phyloP scores from a whole-genome alignment of 306 rosid genomes.

The Pterocarpus macrocarpus region DNA sequence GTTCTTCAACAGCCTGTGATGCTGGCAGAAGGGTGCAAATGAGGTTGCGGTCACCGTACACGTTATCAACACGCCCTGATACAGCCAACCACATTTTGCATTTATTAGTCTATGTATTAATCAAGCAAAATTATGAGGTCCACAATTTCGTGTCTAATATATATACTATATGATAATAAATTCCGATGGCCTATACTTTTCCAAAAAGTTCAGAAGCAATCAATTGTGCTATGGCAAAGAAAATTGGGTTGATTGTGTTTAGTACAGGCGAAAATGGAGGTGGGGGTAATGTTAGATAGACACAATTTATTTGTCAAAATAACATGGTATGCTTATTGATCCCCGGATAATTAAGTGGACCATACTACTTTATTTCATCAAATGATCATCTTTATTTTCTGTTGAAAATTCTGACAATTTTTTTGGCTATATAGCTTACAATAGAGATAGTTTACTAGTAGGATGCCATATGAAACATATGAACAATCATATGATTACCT shows the following conservation, averaged over 20 bases:
- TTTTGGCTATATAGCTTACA: background rate
- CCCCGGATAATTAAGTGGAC: background rate
- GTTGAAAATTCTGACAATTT: background rate
- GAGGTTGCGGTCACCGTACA: slow-evolving; percentile 99
- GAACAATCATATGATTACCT: slow-evolving; percentile 55
- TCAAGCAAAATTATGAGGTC: slow-evolving; percentile 34
- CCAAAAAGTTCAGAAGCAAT: background rate
- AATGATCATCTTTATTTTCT: background rate
- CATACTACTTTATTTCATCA: background rate
- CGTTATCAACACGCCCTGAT: slow-evolving; percentile 66
- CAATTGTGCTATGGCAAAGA: background rate
- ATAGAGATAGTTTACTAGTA: background rate
- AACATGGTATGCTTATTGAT: background rate
- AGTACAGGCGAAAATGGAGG: background rate
- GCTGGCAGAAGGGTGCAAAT: slow-evolving; percentile 92
- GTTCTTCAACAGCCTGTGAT: slow-evolving; percentile 79
- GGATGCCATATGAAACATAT: slow-evolving; percentile 18
- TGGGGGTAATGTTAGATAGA: background rate
- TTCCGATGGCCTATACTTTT: background rate
- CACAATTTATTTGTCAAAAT: background rate
- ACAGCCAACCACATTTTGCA: slow-evolving; percentile 14
- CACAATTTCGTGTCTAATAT: background rate
- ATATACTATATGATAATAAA: no score
- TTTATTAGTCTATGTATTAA: slow-evolving; percentile 28
- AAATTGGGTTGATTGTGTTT: slow-evolving; percentile 9